These are phyloP conservation scores for Jackrogersella multiformis DNA, from an alignment of 495 filamentous ascomycete species.

Conservation along the genomic window DNA sequence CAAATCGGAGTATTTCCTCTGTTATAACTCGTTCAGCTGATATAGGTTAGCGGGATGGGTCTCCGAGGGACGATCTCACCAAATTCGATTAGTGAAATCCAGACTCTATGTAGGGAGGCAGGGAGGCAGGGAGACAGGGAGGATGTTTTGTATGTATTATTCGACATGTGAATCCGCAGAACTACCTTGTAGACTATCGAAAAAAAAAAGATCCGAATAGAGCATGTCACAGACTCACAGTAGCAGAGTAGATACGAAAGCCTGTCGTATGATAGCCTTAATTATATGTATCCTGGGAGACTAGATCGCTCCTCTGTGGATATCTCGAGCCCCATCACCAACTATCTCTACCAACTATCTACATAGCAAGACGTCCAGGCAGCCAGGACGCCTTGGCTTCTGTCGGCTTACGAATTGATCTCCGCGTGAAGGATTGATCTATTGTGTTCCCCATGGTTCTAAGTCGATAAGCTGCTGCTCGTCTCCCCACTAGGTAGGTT, in stretches of 20 bases:
- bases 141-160: too few relatives aligned
- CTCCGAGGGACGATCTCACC: neutral
- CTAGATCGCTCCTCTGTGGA: neutral
- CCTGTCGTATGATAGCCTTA: neutral
- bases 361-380: too few relatives aligned
- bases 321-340: neutral
- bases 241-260: too few relatives aligned
- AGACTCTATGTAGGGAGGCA: too few relatives aligned
- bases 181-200: neutral
- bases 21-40: slow-evolving; percentile 8
- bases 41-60: neutral
- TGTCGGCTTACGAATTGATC: too few relatives aligned
- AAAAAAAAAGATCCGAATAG: neutral
- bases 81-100: neutral
- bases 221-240: neutral
- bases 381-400: too few relatives aligned
- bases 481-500: too few relatives aligned
- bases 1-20: slow-evolving; percentile 7
- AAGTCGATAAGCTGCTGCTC: too few relatives aligned
- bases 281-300: neutral
- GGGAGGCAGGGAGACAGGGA: too few relatives aligned
- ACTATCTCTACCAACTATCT: too few relatives aligned
- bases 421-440: neutral
- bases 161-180: neutral
- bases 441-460: neutral